A percentile compares a stretch with the other conserved stretches of the same genome.
Evolutionary conservation across 83 land plant species (phyloP).

Genomic region (Picea abies): DNA sequence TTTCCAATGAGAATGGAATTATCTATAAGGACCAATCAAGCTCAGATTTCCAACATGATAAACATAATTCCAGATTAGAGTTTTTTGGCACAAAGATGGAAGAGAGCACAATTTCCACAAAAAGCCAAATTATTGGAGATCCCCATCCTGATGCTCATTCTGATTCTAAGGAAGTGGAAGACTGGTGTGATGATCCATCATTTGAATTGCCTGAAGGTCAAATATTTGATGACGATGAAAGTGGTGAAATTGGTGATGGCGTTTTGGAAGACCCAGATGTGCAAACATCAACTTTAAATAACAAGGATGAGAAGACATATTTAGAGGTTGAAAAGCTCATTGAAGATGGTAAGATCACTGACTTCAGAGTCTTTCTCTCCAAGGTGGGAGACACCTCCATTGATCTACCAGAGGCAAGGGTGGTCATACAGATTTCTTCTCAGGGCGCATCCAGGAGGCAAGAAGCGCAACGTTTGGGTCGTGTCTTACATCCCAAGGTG

Average conservation of each 20-base stretch:
- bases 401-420: slow-evolving; percentile 29
- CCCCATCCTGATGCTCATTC: too few relatives aligned
- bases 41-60: too few relatives aligned
- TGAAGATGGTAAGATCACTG: neutral
- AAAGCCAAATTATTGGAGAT: too few relatives aligned
- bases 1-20: too few relatives aligned
- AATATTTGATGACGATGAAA: neutral
- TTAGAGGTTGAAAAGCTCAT: slow-evolving; percentile 31
- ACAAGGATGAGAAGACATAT: slow-evolving; percentile 34
- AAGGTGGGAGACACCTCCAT: slow-evolving; percentile 27
- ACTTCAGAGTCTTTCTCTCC: neutral
- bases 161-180: too few relatives aligned
- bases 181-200: too few relatives aligned
- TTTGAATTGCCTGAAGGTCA: too few relatives aligned
- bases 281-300: slow-evolving; percentile 27
- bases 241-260: slow-evolving; percentile 11
- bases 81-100: too few relatives aligned
- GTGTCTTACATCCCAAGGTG: slow-evolving; percentile 22
- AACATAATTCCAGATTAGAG: too few relatives aligned
- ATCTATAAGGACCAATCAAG: too few relatives aligned
- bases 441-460: slow-evolving; percentile 30
- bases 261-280: slow-evolving; percentile 14
- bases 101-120: too few relatives aligned
- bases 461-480: slow-evolving; percentile 27
- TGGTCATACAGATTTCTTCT: slow-evolving; percentile 26